Evolutionary conservation across 371 early-diverging fungal species (phyloP).

Genomic region (Circinella minor): DNA sequence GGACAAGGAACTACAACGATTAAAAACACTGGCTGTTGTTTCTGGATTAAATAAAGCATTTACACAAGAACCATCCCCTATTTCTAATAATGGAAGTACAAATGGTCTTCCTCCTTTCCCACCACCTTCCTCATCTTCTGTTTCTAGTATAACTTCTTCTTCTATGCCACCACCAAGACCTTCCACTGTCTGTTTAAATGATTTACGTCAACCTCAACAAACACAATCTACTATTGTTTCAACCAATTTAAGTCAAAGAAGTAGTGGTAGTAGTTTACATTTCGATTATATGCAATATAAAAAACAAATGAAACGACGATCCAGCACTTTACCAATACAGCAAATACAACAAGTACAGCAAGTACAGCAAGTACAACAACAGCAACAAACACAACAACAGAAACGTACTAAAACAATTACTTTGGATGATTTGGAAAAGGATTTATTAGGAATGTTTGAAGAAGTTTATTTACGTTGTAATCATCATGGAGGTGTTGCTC

Average conservation of each 20-base stretch:
- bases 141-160: conserved; percentile 4
- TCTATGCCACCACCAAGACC: not conserved
- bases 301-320: conserved; percentile 4
- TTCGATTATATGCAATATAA: conserved; percentile 8
- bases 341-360: too few relatives aligned
- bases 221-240: not conserved
- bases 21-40: conserved; percentile 49
- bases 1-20: conserved; percentile 45
- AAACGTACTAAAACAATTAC: conserved; percentile 1
- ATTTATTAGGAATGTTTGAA: conserved; percentile 20
- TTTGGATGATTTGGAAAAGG: conserved; percentile 20
- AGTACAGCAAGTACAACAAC: not conserved
- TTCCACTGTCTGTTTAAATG: not conserved
- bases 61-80: conserved; percentile 25
- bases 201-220: conserved; percentile 10
- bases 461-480: conserved; percentile 7
- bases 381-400: too few relatives aligned
- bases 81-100: not conserved
- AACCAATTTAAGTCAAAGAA: conserved; percentile 10
- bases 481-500: not conserved
- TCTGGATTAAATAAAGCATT: conserved; percentile 45
- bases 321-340: not conserved
- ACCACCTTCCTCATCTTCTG: conserved; percentile 20
- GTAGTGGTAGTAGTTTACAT: conserved; percentile 20
- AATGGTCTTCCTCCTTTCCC: conserved; percentile 1